Base-by-base conservation (phyloP, 2,329 filamentous ascomycete species). In the Cercospora zeae-maydis region DNA sequence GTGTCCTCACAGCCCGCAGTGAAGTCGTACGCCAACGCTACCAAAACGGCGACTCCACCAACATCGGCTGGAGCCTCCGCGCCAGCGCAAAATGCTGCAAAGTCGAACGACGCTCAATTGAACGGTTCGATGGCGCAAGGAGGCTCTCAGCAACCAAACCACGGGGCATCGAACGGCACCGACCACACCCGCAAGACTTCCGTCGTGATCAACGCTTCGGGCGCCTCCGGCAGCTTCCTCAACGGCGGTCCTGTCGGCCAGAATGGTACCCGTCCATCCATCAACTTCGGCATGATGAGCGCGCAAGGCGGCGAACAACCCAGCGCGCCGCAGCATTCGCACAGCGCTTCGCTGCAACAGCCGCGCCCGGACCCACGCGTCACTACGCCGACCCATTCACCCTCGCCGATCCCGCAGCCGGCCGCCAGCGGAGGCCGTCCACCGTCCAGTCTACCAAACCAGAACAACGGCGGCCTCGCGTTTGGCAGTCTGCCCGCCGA, bases 331-430 rank as follows among this genome's bases (percentile, higher is more conserved):
- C 84, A 88, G 83, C 63, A 88, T 84, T 69, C 82, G 80, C 77
- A 91, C 86, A 78, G 87, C 63, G 78, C 81, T 53, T 81, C 78
- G 54, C 77, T 84, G 63, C 86, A 73, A 77, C 83, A 77, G 72
- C 83, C 81, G 59, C 64, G 58, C 59, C 81, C 78, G 62, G 88
- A 90, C 74, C 89, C 89, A 66, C 86, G 90, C 71, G 85, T 93
- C 57, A 87, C 88, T 53, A 96, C 93, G 51, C 95, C 95, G 5
- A 88, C 90, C 54, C 88, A 90, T 70, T 97, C 93, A 51, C 95
- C 95, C 3, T 93, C 91, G 45, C 95, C 95, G 4, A 98, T 98
- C 71, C 93, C 95, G 33, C 91, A 93, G 77, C 91, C 92, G 57
- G 86, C 89, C 59, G 90, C 88, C 47, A 67, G 92, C 73, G 92